These are phyloP conservation scores for Anaeramoeba flamelloides DNA, from an alignment of 78 protist genomes.

Conservation along the genomic window DNA sequence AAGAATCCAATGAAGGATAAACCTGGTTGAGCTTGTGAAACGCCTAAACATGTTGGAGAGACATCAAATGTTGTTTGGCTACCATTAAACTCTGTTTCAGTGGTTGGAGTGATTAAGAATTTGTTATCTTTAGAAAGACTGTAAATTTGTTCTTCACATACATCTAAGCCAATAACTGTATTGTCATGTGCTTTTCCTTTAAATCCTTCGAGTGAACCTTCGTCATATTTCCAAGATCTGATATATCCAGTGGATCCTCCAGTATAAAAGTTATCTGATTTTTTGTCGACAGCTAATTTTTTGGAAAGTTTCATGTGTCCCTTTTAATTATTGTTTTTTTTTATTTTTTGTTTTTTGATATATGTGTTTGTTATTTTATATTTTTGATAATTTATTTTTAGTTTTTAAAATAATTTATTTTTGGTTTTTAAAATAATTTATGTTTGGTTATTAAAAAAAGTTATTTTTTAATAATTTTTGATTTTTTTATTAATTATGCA, in stretches of 20 bases:
- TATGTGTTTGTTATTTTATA: not conserved
- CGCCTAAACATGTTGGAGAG: not conserved
- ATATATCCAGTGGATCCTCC: not conserved
- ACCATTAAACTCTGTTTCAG: not conserved
- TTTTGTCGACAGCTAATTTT: not conserved
- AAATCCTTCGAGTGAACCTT: not conserved
- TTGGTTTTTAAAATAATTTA: not conserved
- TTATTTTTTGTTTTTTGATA: not conserved
- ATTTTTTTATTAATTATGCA: no score
- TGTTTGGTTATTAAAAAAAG: no score
- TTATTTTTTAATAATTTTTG: no score
- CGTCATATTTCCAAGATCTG: not conserved
- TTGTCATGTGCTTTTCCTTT: not conserved
- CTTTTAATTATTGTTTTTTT: not conserved
- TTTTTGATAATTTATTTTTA: not conserved
- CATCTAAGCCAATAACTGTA: not conserved
- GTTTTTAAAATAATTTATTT: not conserved
- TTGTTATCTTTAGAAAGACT: not conserved
- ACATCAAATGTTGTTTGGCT: not conserved
- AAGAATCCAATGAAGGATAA: not conserved
- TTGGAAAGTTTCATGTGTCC: not conserved
- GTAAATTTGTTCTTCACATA: not conserved
- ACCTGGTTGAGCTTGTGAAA: not conserved
- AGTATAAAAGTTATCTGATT: not conserved
- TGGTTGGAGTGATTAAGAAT: not conserved